These are phyloP conservation scores for Zizania palustris DNA, from an alignment of 202 grass and related monocot species.

Conservation along the genomic window DNA sequence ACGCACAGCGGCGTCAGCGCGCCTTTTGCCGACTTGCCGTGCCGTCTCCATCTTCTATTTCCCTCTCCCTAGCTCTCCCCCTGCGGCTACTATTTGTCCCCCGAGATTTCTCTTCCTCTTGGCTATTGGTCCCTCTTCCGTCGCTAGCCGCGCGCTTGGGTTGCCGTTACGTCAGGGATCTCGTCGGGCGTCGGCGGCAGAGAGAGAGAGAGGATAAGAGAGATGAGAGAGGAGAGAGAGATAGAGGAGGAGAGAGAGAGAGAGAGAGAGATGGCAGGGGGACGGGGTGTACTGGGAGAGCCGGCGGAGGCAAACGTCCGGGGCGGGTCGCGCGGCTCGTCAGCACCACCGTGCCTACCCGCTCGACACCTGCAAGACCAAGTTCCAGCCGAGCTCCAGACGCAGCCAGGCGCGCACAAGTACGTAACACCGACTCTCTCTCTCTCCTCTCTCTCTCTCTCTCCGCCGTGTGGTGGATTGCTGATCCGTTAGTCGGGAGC, in stretches of 20 bases:
- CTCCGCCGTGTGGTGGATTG: not conserved
- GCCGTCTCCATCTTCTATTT: not conserved
- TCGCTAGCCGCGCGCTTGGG: too few relatives aligned
- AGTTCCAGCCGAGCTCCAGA: constrained; percentile 88
- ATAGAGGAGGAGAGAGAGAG: too few relatives aligned
- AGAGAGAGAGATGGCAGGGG: constrained; percentile 40
- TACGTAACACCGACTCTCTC: constrained; percentile 47
- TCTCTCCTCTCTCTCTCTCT: not conserved
- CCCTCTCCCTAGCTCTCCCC: not conserved
- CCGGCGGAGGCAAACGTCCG: constrained; percentile 82
- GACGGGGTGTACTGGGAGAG: constrained; percentile 87
- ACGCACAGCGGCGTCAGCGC: too few relatives aligned
- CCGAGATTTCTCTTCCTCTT: not conserved
- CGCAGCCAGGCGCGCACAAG: constrained; percentile 62
- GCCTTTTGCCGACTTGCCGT: not conserved
- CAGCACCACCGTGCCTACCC: constrained; percentile 89
- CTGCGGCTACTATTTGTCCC: not conserved
- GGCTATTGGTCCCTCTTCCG: not conserved
- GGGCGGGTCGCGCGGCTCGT: constrained; percentile 76
- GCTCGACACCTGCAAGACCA: constrained; percentile 96
- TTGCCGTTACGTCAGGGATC: constrained; percentile 3
- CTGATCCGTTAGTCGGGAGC: not conserved
- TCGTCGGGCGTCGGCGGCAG: not conserved
- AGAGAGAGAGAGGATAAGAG: not conserved
- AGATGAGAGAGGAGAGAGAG: too few relatives aligned